Conservation (phyloP, 495 filamentous ascomycete species). For the Cercophora scortea region DNA sequence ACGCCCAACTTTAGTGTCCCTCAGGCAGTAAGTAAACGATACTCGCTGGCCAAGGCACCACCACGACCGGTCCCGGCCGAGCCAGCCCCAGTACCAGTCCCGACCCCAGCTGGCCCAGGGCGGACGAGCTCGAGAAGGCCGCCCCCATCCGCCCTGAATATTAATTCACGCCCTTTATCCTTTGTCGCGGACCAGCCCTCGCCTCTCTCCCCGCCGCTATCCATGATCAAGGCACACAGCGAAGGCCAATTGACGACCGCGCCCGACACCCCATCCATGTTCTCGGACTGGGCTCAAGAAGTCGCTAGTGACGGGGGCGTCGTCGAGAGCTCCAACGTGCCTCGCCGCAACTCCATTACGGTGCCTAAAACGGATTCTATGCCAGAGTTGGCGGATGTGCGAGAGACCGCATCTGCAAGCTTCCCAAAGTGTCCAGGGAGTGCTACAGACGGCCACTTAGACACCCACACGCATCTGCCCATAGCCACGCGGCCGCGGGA, state of each 20-base stretch:
- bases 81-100: neutral
- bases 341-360: neutral
- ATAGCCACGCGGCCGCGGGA: neutral
- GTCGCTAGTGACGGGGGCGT: neutral
- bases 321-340: neutral
- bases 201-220: constrained; percentile 14
- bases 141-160: constrained; percentile 32
- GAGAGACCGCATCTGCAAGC: no score
- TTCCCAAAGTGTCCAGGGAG: no score
- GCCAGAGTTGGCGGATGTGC: neutral
- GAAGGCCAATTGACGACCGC: no score
- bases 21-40: constrained; percentile 33
- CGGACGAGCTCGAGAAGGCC: constrained; percentile 25
- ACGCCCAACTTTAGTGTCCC: constrained; percentile 43
- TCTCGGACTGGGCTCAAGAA: constrained; percentile 9
- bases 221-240: no score
- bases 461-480: no score
- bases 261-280: constrained; percentile 15
- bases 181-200: constrained; percentile 43
- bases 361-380: neutral
- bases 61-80: constrained; percentile 2
- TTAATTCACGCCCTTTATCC: constrained; percentile 38
- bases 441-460: no score
- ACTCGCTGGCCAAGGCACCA: constrained; percentile 24
- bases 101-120: neutral